phyloP scores from a whole-genome alignment of 108 stramenopile genomes.

The Schizochytrium sp. region DNA sequence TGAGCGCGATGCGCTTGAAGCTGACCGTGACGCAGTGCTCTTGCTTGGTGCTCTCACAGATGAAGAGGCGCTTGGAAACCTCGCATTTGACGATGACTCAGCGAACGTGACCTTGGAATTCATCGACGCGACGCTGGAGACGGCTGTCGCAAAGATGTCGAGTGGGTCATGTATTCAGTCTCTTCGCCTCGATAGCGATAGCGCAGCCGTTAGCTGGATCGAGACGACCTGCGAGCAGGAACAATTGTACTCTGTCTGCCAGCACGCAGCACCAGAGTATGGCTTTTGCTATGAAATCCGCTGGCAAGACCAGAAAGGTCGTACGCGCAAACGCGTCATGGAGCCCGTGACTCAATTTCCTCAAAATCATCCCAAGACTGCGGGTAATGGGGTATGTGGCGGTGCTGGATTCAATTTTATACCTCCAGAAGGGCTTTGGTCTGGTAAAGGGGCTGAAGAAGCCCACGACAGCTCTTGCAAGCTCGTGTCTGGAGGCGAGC shows the following conservation, averaged over 20 bases:
- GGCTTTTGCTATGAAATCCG: conserved; percentile 8
- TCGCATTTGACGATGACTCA: too few species aligned
- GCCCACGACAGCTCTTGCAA: neutral
- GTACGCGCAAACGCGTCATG: neutral
- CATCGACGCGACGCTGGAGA: too few species aligned
- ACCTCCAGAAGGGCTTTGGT: neutral
- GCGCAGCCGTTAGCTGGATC: too few species aligned
- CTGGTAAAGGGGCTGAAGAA: neutral
- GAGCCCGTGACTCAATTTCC: neutral
- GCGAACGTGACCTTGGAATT: too few species aligned
- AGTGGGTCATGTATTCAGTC: too few species aligned
- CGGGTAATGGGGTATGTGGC: neutral
- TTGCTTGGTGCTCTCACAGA: neutral
- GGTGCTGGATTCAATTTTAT: neutral
- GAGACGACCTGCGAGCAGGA: neutral
- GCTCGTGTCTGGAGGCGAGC: neutral
- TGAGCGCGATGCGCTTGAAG: neutral
- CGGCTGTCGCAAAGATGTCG: too few species aligned
- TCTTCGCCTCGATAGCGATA: too few species aligned
- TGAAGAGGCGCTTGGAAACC: neutral
- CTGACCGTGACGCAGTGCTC: neutral
- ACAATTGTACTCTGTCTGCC: neutral
- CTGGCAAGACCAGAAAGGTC: neutral
- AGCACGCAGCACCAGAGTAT: neutral
- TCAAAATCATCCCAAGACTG: neutral